Base-by-base conservation (phyloP, 768 basidiomycete species). In the Daedaleopsis nitida region DNA sequence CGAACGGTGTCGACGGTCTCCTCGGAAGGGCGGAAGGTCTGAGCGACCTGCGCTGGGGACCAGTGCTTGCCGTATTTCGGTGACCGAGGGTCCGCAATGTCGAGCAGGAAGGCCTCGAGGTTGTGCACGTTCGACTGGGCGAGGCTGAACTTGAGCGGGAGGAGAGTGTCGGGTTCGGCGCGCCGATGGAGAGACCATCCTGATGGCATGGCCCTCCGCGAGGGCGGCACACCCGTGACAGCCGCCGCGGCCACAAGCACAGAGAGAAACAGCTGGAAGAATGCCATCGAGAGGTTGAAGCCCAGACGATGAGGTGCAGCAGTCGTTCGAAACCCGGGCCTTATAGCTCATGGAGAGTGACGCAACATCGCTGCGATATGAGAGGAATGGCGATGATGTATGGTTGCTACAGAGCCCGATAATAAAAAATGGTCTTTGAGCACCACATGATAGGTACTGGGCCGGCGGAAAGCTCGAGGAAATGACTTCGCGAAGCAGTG, bases 1-100 rank as follows among this genome's bases (percentile, higher is more conserved):
- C 62, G 71, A 17, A 84, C 81, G 7, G 77, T 65, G 16, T 71
- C 63, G 51, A 82, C 70, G 10, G 80, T 73, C 34, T 80, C 78
- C 8, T 61, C 58, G 34, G 72, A 75, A 14, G 83, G 80, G 3
- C 79, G 70, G 70, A 85, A 85, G 2, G 75, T 74, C 16, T 76
- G 70, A 12, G 78, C 75, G 24, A 84, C 75, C 54, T 80, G 67
- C 4, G 73, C 73, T 3, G 82, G 68, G 5, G 74, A 67, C 75
- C 79, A 82, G 66, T 85, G 83, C 52, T 79, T 72, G 8, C 83
- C 83, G 62, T 83, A 85, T 62, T 72, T 72, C 5, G 73, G 74
- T 1, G 83, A 83, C 21, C 78, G 76, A 1, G 83, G 82, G 55
- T 83, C 77, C 1, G 83, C 79, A 14, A 84, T 78, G 34, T 76